phyloP scores from a whole-genome alignment of 23 red algal species.

The Gracilaria caudata region DNA sequence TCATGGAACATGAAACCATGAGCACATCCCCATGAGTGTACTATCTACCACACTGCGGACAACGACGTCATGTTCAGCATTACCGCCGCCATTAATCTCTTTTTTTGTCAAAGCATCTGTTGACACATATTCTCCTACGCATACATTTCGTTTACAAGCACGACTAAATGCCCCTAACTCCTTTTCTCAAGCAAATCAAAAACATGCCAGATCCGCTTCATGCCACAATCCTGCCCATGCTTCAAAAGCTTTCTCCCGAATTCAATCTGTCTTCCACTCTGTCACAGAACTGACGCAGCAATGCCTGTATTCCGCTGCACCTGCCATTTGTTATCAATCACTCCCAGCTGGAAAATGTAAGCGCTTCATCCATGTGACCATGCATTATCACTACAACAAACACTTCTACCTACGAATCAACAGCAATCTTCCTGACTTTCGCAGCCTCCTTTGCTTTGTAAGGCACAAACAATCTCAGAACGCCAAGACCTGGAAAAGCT shows the following conservation, averaged over 20 bases:
- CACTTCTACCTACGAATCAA: slow-evolving; percentile 1
- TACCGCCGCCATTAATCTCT: neutral
- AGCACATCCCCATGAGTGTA: no score
- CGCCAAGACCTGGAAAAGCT: slow-evolving; percentile 21
- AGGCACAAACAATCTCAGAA: slow-evolving; percentile 2
- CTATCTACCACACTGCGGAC: no score
- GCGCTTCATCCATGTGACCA: neutral
- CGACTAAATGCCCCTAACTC: neutral
- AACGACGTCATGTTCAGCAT: no score
- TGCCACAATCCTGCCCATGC: no score
- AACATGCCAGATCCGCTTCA: no score
- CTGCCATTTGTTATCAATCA: neutral
- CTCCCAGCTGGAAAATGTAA: neutral
- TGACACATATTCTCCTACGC: neutral
- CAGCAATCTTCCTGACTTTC: slow-evolving; percentile 12
- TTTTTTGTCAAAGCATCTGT: neutral
- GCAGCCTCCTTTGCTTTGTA: slow-evolving; percentile 4
- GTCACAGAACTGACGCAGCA: neutral
- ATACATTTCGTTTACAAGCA: neutral
- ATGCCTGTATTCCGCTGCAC: neutral
- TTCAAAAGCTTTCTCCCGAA: no score
- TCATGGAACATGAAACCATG: no score
- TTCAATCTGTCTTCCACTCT: neutral
- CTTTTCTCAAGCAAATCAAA: no score
- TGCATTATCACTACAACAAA: neutral